Evolutionary conservation across 108 stramenopile species (phyloP).

Genomic region (Tribonema minus): DNA sequence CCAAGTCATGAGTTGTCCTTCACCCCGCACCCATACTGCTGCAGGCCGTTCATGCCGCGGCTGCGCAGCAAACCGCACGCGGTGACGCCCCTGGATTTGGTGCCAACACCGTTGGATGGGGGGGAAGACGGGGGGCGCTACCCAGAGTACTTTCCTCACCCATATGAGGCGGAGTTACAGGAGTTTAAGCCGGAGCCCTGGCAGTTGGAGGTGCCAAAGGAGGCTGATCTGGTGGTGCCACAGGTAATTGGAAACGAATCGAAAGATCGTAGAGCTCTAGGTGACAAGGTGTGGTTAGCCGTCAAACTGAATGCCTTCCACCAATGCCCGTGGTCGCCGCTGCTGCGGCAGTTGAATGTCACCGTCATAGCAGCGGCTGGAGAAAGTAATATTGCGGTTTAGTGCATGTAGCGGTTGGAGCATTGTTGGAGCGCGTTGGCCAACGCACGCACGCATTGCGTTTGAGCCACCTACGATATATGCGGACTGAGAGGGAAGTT

Average conservation of each 20-base stretch:
- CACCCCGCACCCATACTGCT: too few relatives aligned
- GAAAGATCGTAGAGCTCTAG: neutral
- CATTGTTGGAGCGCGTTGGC: too few relatives aligned
- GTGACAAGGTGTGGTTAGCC: neutral
- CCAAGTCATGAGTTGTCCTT: too few relatives aligned
- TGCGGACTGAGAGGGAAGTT: too few relatives aligned
- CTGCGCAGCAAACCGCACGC: slow-evolving; percentile 49
- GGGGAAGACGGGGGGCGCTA: neutral
- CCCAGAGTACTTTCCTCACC: neutral
- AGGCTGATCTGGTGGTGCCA: neutral
- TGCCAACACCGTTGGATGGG: neutral
- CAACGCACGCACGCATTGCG: too few relatives aligned
- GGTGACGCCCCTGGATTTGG: slow-evolving; percentile 44
- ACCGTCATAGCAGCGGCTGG: neutral
- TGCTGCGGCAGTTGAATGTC: neutral
- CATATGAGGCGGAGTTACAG: neutral
- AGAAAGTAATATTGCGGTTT: too few relatives aligned
- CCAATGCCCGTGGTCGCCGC: neutral
- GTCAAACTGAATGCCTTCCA: neutral
- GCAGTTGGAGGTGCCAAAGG: neutral
- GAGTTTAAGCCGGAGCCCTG: neutral
- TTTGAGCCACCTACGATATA: too few relatives aligned
- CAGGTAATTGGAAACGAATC: neutral
- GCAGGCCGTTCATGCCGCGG: slow-evolving; percentile 45
- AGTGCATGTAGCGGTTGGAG: too few relatives aligned